Conservation (phyloP, 2,329 filamentous ascomycete genomes). For the Paecilomyces sp. region DNA sequence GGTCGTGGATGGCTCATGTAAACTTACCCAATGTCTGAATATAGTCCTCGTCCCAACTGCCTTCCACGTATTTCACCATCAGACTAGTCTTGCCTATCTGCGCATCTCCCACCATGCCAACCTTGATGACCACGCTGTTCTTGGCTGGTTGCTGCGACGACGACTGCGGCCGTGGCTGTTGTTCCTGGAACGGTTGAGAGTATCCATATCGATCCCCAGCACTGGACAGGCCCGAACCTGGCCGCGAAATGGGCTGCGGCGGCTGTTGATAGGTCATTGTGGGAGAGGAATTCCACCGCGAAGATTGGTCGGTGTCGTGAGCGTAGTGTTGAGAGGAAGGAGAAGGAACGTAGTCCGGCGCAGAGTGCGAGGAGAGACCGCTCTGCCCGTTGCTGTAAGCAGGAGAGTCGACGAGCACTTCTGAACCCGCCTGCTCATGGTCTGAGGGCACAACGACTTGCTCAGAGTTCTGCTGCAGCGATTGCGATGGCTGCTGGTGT, state of each 20-base stretch:
- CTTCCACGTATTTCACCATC: slow-evolving; percentile 99
- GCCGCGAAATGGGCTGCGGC: slow-evolving; percentile 35
- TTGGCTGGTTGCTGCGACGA: slow-evolving; percentile 32
- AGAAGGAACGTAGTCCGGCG: slow-evolving; percentile 32
- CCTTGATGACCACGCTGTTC: slow-evolving; percentile 88
- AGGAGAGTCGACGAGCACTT: slow-evolving; percentile 17
- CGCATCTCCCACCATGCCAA: slow-evolving; percentile 98
- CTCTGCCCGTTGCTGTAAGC: slow-evolving; percentile 31
- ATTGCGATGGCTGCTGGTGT: slow-evolving; percentile 3
- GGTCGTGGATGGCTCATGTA: neutral
- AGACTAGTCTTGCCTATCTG: slow-evolving; percentile 98
- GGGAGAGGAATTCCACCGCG: slow-evolving; percentile 32
- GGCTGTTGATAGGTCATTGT: slow-evolving; percentile 32
- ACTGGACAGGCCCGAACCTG: slow-evolving; percentile 44
- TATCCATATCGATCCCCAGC: slow-evolving; percentile 38
- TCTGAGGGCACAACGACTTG: slow-evolving; percentile 12
- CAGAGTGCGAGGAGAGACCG: slow-evolving; percentile 40
- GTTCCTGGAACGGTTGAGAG: slow-evolving; percentile 45
- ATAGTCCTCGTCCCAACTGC: slow-evolving; percentile 99
- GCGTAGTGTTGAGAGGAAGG: slow-evolving; percentile 41
- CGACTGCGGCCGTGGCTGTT: slow-evolving; percentile 37
- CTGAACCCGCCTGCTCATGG: slow-evolving; percentile 26
- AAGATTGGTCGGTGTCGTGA: slow-evolving; percentile 40
- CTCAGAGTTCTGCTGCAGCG: slow-evolving; percentile 4
- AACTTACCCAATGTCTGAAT: slow-evolving; percentile 81